phyloP scores from a whole-genome alignment of 208 protist genomes.

The Leishmania turanica region DNA sequence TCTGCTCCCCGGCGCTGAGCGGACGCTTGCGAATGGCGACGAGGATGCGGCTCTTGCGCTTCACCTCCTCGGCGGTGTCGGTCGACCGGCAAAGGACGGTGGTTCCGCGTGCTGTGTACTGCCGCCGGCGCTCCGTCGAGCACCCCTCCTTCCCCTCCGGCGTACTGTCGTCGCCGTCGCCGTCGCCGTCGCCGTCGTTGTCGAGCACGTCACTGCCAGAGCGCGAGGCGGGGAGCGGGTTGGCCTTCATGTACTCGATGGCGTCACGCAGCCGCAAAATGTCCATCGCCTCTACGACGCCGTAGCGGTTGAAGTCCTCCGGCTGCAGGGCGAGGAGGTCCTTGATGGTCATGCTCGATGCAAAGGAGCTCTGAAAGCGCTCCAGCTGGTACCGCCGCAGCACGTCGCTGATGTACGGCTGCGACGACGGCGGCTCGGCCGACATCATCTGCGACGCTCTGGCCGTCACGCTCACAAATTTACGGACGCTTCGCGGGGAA shows the following conservation, averaged over 20 bases:
- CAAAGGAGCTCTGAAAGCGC: slow-evolving; percentile 21
- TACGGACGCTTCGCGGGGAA: background rate
- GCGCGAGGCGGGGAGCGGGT: slow-evolving; percentile 31
- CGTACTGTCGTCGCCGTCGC: slow-evolving; percentile 10
- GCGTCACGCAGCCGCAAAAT: slow-evolving; percentile 44
- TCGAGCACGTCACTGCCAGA: slow-evolving; percentile 46
- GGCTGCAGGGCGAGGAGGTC: slow-evolving; percentile 34
- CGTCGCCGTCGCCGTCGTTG: slow-evolving; percentile 9
- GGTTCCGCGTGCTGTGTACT: slow-evolving; percentile 59
- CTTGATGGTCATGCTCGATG: slow-evolving; percentile 27
- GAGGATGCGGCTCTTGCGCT: slow-evolving; percentile 79
- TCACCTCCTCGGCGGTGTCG: slow-evolving; percentile 31
- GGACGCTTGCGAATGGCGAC: slow-evolving; percentile 93
- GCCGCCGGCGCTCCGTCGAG: slow-evolving; percentile 29
- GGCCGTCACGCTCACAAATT: too few species aligned
- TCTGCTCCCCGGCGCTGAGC: slow-evolving; percentile 65
- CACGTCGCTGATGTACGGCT: slow-evolving; percentile 30
- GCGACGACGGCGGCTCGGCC: slow-evolving; percentile 5
- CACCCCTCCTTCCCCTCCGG: slow-evolving; percentile 18
- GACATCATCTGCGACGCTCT: background rate
- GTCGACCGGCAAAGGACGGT: slow-evolving; percentile 52
- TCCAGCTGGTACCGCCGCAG: slow-evolving; percentile 32
- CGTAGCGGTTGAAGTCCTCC: slow-evolving; percentile 36
- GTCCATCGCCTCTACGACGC: slow-evolving; percentile 39
- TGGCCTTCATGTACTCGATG: slow-evolving; percentile 34